Conservation (phyloP, 2,329 filamentous ascomycete genomes). For the Aureobasidium sp. region DNA sequence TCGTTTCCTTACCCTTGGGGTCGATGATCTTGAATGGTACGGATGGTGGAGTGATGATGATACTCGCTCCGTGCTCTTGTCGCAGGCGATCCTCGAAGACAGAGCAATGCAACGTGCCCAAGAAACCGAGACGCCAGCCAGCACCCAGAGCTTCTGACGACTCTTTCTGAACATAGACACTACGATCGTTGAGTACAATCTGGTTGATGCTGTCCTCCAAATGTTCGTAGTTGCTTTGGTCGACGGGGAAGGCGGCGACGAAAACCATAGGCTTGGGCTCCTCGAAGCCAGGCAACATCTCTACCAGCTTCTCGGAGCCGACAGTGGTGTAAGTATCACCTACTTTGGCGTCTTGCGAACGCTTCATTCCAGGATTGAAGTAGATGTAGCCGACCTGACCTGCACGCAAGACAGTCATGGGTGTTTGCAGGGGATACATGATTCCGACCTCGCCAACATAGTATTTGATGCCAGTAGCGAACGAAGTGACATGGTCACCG, state of each 20-base stretch:
- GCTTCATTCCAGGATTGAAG: slow-evolving; percentile 98
- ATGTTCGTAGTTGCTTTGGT: slow-evolving; percentile 78
- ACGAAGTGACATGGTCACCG: slow-evolving; percentile 79
- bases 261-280: slow-evolving; percentile 99
- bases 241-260: slow-evolving; percentile 89
- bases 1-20: slow-evolving; percentile 65
- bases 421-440: slow-evolving; percentile 82
- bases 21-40: slow-evolving; percentile 85
- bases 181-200: slow-evolving; percentile 88
- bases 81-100: slow-evolving; percentile 94
- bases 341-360: slow-evolving; percentile 88
- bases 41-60: slow-evolving; percentile 94
- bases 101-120: slow-evolving; percentile 97
- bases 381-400: slow-evolving; percentile 95
- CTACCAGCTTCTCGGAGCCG: slow-evolving; percentile 66
- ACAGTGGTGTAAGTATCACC: slow-evolving; percentile 89
- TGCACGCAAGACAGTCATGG: slow-evolving; percentile 72
- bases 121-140: slow-evolving; percentile 87
- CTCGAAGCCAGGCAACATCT: slow-evolving; percentile 84
- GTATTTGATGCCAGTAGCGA: slow-evolving; percentile 84
- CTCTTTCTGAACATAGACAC: slow-evolving; percentile 89
- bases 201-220: slow-evolving; percentile 92
- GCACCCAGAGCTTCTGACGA: slow-evolving; percentile 88
- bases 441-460: slow-evolving; percentile 94
- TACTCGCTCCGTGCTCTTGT: slow-evolving; percentile 87